Base-by-base conservation (phyloP, 169 alveolate species). In the Plasmodium adleri region DNA sequence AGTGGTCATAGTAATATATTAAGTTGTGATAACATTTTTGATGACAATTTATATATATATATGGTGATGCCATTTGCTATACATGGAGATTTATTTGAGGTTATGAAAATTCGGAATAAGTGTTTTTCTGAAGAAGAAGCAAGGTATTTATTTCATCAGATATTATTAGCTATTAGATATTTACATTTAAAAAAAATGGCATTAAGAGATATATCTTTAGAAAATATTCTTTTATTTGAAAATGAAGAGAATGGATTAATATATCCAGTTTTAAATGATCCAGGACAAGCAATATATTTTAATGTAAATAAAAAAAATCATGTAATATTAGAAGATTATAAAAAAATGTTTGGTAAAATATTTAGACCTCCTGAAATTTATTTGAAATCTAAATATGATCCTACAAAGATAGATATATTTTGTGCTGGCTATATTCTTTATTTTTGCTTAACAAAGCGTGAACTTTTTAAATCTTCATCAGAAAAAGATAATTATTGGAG, bases 301-400 rank as follows among this genome's bases (percentile, higher is more conserved):
- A 66, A 22, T 66, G 52, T 78, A 7, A 52, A 78, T 43, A 78
- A 78, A 17, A 64, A 10, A 26, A 63, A 78, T 78, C 62, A 78
- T 12, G 89, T 78, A 15, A 50, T 70, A 39, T 45, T 78, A 26
- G 86, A 76, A 54, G 92, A 92, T 17, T 66, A 60, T 54, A 85
- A 68, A n/a, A 86, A 88, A 3, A 74, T 88, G 17, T 94, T 94
- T 71, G 96, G 96, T 8, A 94, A 94, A 73, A 91, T 93, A 17
- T 94, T 94, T 72, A 80, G 96, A 8, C 95, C 96, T n/a, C 96
- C 96, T 22, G 96, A 94, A 74, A 94, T 94, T 52, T 93, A 94
- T 72, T 58, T 49, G 28, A 78, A 66, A 50, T 78, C 78, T 28
- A 76, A 88, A 26, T 94, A 92, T 74, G 95, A 92, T n/a, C 95